phyloP scores from a whole-genome alignment of 208 protist genomes.

The Strigomonas culicis region DNA sequence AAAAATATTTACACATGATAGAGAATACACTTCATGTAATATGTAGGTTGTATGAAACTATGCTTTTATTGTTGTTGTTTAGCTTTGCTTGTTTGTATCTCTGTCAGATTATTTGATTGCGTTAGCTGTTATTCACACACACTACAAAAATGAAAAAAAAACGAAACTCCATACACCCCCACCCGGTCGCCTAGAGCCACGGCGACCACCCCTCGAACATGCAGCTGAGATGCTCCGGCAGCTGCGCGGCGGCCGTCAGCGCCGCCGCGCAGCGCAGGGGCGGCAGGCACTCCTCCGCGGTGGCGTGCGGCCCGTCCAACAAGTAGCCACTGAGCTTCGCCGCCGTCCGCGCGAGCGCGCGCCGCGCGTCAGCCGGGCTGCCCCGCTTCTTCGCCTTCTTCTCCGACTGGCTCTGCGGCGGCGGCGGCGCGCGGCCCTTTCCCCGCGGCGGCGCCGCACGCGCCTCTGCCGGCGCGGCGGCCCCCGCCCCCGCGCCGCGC shows the following conservation, averaged over 20 bases:
- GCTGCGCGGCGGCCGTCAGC: slow-evolving; percentile 66
- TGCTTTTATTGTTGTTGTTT: slow-evolving; percentile 9
- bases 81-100: neutral
- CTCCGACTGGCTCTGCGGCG: slow-evolving; percentile 19
- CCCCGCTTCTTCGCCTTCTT: slow-evolving; percentile 15
- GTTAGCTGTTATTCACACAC: neutral
- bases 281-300: no score
- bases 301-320: slow-evolving; percentile 45
- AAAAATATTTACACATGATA: slow-evolving; percentile 4
- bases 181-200: slow-evolving; percentile 34
- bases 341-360: slow-evolving; percentile 66
- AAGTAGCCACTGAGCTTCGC: slow-evolving; percentile 89
- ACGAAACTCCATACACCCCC: neutral
- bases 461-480: neutral
- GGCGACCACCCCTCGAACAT: slow-evolving; percentile 86
- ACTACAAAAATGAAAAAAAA: neutral
- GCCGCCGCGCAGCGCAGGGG: slow-evolving; percentile 58
- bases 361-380: slow-evolving; percentile 61
- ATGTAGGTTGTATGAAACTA: no score
- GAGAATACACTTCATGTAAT: neutral
- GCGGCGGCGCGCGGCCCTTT: slow-evolving; percentile 14
- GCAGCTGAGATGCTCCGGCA: slow-evolving; percentile 42
- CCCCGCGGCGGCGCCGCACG: neutral
- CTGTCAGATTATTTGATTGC: no score
- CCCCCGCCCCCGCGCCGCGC: slow-evolving; percentile 12